Base-by-base conservation (phyloP, 2,329 filamentous ascomycete species). In the Bipolaris cookei region DNA sequence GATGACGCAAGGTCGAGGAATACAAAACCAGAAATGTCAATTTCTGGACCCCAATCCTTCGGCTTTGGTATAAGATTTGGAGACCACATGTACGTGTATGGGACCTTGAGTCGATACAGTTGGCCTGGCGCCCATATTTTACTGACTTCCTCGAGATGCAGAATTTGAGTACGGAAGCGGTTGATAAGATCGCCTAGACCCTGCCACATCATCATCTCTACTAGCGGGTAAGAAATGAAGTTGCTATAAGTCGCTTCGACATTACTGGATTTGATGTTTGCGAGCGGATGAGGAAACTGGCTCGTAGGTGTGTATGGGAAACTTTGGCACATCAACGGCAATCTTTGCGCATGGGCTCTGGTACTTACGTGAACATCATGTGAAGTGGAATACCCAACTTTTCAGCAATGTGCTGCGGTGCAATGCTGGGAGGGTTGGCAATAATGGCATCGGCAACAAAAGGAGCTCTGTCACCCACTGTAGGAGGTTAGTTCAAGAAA, bases 371-470 rank as follows among this genome's bases (percentile, higher is more conserved):
- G 78, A 96, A 97, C 90, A 96, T 96, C 77, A 96, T 86, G 66
- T 92, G 90, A 14, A 92, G 71, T 0, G 90, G 90, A 21, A 92
- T 86, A 0, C 88, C 89, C 60, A 92, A 74, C 71, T 89, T 89
- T 76, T 92, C 88, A 1, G 90, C 90, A 59, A 89, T 84, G 67
- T 92, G 90, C 3, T 91, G 82, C 63, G 91, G 89, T 0, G 88
- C 90, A 72, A 91, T 92, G 68, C 88, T 91, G 0, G 90, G 90
- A 3, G 90, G 90, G 58, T 92, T 92, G 2, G 90, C 89, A 64
- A 92, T 91, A 62, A 92, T 92, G 46, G 86, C 88, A 74, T 92
- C 92, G 0, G 92, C 92, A 32, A 96, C 86, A 71, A 97, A 97
- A 0, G 91, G 90, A 14, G 81, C 71, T 61, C 83, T 86, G 6